Conservation (phyloP, 1,284 basidiomycete genomes). For the Entoloma clypeatum region DNA sequence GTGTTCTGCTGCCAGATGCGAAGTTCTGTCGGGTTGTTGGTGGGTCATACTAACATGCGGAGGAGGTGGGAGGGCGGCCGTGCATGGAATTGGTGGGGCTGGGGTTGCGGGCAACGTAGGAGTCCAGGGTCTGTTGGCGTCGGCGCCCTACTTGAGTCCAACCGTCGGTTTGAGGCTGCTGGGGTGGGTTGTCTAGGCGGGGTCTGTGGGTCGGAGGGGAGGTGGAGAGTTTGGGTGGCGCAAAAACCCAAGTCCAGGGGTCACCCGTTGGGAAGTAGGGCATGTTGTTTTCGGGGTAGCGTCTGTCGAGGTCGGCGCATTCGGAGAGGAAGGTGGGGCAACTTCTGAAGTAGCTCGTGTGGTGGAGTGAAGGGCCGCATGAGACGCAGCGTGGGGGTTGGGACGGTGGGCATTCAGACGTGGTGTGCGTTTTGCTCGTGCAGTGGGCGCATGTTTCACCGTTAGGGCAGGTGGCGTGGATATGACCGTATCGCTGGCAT, state of each 20-base stretch:
- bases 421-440: too few relatives aligned
- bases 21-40: slow-evolving; percentile 1
- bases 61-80: not conserved
- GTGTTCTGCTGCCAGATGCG: slow-evolving; percentile 17
- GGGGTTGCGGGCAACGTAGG: not conserved
- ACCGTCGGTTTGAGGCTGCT: not conserved
- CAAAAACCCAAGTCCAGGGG: not conserved
- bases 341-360: not conserved
- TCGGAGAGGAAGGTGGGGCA: slow-evolving; percentile 2
- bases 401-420: not conserved
- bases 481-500: not conserved
- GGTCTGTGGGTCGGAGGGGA: not conserved
- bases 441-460: not conserved
- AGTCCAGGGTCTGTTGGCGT: not conserved
- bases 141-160: not conserved
- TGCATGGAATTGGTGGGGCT: not conserved
- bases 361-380: not conserved
- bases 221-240: not conserved
- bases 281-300: slow-evolving; percentile 3
- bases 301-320: not conserved
- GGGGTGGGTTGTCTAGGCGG: not conserved
- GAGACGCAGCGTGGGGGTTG: not conserved
- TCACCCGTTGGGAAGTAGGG: slow-evolving; percentile 3
- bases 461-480: not conserved
- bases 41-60: slow-evolving; percentile 1